Evolutionary conservation across 2,329 filamentous ascomycete species (phyloP).

Genomic region (Epichloe sibirici): DNA sequence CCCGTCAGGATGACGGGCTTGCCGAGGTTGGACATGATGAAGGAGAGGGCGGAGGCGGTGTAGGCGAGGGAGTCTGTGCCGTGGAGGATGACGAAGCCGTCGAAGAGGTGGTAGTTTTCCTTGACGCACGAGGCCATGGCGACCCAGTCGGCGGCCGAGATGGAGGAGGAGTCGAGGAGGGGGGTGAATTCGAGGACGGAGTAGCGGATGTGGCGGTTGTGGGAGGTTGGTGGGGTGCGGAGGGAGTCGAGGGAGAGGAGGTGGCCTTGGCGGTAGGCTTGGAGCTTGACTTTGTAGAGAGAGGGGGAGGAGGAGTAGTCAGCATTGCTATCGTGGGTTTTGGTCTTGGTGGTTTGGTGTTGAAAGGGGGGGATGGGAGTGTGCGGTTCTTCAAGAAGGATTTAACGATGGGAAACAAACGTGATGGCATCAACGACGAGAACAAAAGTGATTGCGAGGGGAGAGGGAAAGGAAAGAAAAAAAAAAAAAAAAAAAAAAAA

Average conservation of each 20-base stretch:
- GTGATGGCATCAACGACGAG: background rate
- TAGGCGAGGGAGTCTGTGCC: constrained; percentile 86
- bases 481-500: background rate
- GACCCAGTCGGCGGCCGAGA: constrained; percentile 76
- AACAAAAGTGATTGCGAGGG: background rate
- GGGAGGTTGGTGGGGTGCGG: constrained; percentile 68
- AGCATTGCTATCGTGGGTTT: background rate
- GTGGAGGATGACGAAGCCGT: constrained; percentile 83
- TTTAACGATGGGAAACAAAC: too few relatives aligned
- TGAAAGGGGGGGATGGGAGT: background rate
- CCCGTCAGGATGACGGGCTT: constrained; percentile 85
- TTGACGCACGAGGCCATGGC: constrained; percentile 69
- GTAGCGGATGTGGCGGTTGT: constrained; percentile 72
- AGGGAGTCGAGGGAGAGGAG: constrained; percentile 50
- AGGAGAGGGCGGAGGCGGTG: constrained; percentile 79
- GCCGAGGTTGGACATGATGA: constrained; percentile 83
- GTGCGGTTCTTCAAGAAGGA: background rate
- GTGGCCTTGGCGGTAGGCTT: constrained; percentile 38
- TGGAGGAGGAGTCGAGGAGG: constrained; percentile 79
- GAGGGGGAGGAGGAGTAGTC: background rate
- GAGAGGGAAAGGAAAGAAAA: too few relatives aligned
- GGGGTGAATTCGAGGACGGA: constrained; percentile 73
- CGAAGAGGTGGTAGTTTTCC: constrained; percentile 78
- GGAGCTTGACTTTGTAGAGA: constrained; percentile 29
- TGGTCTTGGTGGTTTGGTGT: background rate